Evolutionary conservation across 257 asterid genomes (phyloP).

Genomic region (Solanum lycopersicoides): DNA sequence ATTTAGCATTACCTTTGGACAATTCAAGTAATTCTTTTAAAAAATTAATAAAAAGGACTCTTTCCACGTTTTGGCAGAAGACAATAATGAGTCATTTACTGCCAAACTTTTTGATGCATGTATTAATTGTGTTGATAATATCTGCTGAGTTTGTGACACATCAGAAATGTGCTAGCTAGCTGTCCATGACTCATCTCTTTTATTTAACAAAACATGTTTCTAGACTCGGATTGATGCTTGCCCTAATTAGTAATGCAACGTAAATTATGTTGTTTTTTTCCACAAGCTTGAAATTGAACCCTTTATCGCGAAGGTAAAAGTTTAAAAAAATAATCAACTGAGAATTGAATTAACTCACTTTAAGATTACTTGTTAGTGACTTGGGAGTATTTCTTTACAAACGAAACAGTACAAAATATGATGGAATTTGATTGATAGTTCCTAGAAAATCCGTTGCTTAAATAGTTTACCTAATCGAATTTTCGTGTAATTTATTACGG

Average conservation of each 20-base stretch:
- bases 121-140: not conserved
- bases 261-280: not conserved
- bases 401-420: not conserved
- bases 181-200: not conserved
- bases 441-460: not conserved
- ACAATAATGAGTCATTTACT: not conserved
- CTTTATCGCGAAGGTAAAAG: accelerated
- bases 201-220: not conserved
- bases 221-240: not conserved
- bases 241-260: not conserved
- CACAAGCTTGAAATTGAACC: not conserved
- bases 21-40: not conserved
- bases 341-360: not conserved
- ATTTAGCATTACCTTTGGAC: no score
- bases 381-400: not conserved
- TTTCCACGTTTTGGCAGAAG: not conserved
- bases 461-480: not conserved
- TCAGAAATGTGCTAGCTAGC: not conserved
- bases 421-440: not conserved
- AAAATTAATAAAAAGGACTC: not conserved
- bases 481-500: no score
- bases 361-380: not conserved
- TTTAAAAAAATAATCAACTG: no score
- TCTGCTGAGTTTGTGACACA: not conserved
- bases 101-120: not conserved